These are phyloP conservation scores for Solanum boliviense DNA, from an alignment of 257 asterid species.

Conservation along the genomic window DNA sequence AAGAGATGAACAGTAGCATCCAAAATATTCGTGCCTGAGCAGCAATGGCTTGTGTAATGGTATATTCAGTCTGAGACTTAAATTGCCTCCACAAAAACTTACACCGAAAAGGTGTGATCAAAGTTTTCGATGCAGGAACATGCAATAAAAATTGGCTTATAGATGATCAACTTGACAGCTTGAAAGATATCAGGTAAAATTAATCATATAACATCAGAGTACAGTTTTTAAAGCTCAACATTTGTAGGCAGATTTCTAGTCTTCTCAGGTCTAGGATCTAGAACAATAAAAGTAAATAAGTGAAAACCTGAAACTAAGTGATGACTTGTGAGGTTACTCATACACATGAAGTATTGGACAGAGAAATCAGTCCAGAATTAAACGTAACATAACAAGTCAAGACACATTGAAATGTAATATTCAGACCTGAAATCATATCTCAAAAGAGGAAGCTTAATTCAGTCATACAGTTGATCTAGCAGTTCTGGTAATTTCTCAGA, in stretches of 20 bases:
- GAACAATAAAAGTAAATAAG: not conserved
- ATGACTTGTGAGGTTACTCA: not conserved
- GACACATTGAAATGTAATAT: no score
- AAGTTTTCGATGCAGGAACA: constrained; percentile 67
- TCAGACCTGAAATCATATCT: no score
- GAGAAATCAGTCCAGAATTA: not conserved
- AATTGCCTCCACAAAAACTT: constrained; percentile 90
- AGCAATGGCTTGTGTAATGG: constrained; percentile 82
- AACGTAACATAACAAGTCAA: not conserved
- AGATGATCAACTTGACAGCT: not conserved
- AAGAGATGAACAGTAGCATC: not conserved
- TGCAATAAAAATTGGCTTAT: constrained; percentile 10
- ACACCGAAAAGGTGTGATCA: constrained; percentile 83
- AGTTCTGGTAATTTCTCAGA: no score
- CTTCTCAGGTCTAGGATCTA: not conserved
- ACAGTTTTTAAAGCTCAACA: not conserved
- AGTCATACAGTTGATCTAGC: no score
- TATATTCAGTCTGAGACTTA: constrained; percentile 67
- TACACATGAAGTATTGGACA: not conserved
- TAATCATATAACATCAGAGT: not conserved
- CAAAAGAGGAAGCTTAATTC: no score
- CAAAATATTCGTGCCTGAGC: constrained; percentile 48
- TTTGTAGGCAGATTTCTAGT: not conserved
- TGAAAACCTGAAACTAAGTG: not conserved
- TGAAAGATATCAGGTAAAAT: not conserved